These are phyloP conservation scores for Graphiopsis chlorocephala DNA, from an alignment of 2,329 filamentous ascomycete genomes.

Conservation along the genomic window DNA sequence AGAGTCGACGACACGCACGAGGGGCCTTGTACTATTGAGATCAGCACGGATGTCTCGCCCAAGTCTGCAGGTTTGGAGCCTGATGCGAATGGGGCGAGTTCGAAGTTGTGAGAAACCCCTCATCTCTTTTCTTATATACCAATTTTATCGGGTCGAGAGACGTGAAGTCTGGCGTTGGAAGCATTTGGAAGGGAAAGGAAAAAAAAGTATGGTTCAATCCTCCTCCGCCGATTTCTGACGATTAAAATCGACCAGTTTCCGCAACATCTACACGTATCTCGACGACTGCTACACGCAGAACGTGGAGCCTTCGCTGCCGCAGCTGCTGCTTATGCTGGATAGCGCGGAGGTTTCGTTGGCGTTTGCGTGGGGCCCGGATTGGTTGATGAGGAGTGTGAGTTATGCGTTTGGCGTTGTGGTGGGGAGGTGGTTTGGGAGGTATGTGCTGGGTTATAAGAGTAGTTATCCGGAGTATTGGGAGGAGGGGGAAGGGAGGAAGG, in stretches of 20 bases:
- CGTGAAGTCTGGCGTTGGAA: no score
- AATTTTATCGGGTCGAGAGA: no score
- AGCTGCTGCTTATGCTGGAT: conserved; percentile 29
- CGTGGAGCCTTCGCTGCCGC: conserved; percentile 25
- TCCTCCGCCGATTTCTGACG: no score
- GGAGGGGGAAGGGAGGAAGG: neutral
- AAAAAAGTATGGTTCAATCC: no score
- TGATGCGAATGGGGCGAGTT: neutral
- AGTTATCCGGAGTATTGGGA: neutral
- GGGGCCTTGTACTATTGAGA: conserved; percentile 29
- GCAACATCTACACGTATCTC: conserved; percentile 31
- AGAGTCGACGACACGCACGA: conserved; percentile 27
- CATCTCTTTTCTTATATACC: no score
- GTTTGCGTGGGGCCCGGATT: conserved; percentile 26
- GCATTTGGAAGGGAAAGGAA: no score
- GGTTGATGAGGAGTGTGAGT: conserved; percentile 24
- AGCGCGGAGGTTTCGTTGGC: conserved; percentile 30
- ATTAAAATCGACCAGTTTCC: conserved; percentile 19
- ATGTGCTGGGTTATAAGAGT: neutral
- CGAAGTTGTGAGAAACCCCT: neutral
- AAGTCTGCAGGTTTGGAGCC: neutral
- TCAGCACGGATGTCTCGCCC: conserved; percentile 21
- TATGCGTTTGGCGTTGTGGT: conserved; percentile 29
- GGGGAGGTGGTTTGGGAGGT: conserved; percentile 21
- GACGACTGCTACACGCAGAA: conserved; percentile 30